phyloP scores from a whole-genome alignment of 305 asterid species.

The Fraxinus velutina region DNA sequence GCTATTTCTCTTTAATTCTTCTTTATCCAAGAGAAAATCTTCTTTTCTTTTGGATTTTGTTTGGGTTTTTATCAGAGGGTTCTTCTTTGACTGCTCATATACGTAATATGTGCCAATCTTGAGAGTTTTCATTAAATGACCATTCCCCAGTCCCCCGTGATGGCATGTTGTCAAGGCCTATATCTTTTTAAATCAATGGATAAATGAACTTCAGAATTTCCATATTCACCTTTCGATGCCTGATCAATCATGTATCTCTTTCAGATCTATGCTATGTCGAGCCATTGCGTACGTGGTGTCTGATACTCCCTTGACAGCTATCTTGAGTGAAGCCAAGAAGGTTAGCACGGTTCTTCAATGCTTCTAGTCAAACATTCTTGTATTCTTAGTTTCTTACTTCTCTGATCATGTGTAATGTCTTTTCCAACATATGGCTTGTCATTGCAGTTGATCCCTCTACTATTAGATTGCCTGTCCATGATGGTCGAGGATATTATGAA shows the following conservation, averaged over 20 bases:
- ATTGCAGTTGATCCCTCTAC: conserved; percentile 70
- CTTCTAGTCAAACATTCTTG: conserved; percentile 3
- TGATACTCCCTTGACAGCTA: conserved; percentile 69
- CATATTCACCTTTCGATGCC: conserved; percentile 15
- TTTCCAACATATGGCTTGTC: conserved; percentile 24
- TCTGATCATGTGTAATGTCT: conserved; percentile 10
- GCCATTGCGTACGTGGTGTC: conserved; percentile 70
- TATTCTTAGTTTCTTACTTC: background rate
- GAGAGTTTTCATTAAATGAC: background rate
- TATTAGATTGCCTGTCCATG: conserved; percentile 59
- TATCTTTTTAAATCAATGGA: background rate
- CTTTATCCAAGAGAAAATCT: background rate
- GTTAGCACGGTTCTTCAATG: conserved; percentile 36
- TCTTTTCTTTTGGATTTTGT: background rate
- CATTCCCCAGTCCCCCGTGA: background rate
- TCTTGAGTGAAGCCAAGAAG: conserved; percentile 71
- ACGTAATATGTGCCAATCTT: background rate
- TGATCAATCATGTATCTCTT: conserved; percentile 25
- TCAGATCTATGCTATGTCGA: conserved; percentile 72
- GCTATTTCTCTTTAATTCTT: background rate
- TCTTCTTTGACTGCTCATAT: background rate
- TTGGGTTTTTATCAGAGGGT: background rate
- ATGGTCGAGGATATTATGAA: conserved; percentile 48
- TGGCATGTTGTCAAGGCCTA: conserved; percentile 4
- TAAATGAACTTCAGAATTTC: conserved; percentile 1